Percentiles rank a stretch among this genome's conserved stretches.
phyloP scores from a whole-genome alignment of 805 yeast species.

The Ogataea ganodermae region DNA sequence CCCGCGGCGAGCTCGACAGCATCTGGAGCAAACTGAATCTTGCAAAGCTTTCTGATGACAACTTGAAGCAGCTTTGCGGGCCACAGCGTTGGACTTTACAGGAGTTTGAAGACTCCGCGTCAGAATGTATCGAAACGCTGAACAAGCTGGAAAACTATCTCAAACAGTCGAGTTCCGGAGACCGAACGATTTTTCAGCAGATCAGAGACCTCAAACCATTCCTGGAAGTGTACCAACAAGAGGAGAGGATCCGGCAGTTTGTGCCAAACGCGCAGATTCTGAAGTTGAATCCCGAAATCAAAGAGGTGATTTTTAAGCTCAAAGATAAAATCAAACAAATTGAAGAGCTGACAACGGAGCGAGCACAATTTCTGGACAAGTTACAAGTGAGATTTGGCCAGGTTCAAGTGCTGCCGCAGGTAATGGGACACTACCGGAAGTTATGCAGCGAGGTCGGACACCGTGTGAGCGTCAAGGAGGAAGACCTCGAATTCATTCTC shows the following conservation, averaged over 20 bases:
- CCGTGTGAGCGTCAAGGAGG: constrained; percentile 29
- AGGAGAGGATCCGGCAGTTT: constrained; percentile 33
- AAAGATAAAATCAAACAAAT: constrained; percentile 37
- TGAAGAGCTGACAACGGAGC: constrained; percentile 35
- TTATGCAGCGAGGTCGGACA: constrained; percentile 41
- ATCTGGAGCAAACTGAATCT: constrained; percentile 46
- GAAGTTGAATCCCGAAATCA: constrained; percentile 37
- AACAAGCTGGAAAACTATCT: constrained; percentile 50
- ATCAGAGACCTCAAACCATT: constrained; percentile 49
- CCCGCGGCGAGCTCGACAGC: constrained; percentile 45
- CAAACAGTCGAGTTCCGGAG: constrained; percentile 62
- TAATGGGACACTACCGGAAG: constrained; percentile 37
- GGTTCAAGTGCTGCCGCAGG: constrained; percentile 51
- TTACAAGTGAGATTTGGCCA: constrained; percentile 48
- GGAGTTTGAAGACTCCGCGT: constrained; percentile 47
- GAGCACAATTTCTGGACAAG: constrained; percentile 43
- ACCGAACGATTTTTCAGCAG: constrained; percentile 49
- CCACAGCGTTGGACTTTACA: constrained; percentile 54
- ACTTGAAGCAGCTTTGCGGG: constrained; percentile 54
- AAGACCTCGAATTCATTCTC: constrained; percentile 41
- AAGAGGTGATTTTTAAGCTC: constrained; percentile 37
- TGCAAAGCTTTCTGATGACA: constrained; percentile 59
- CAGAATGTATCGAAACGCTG: constrained; percentile 41
- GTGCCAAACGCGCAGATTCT: constrained; percentile 45
- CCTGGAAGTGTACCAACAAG: constrained; percentile 41